These are phyloP conservation scores for Bullera alba DNA, from an alignment of 768 basidiomycete species.

Conservation along the genomic window DNA sequence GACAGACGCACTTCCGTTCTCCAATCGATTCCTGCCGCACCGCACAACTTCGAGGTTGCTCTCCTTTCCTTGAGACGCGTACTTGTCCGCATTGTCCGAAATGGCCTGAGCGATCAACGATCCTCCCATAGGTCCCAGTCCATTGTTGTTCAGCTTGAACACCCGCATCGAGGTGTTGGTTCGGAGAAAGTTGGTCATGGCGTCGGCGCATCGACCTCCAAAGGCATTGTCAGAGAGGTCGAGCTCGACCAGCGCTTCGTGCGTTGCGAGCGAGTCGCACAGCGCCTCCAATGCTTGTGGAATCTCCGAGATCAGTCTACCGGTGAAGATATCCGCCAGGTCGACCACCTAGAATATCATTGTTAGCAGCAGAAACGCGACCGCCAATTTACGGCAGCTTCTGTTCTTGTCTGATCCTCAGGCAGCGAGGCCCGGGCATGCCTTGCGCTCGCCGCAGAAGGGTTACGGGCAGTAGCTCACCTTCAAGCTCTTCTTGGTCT, in stretches of 20 bases:
- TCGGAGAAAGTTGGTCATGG: slow-evolving; percentile 82
- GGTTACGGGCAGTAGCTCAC: slow-evolving; percentile 49
- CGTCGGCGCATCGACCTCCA: slow-evolving; percentile 87
- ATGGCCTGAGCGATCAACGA: slow-evolving; percentile 76
- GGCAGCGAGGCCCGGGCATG: too few relatives aligned
- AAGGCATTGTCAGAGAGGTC: slow-evolving; percentile 95
- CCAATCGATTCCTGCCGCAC: slow-evolving; percentile 93
- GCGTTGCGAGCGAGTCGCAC: slow-evolving; percentile 76
- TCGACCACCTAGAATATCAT: slow-evolving; percentile 74
- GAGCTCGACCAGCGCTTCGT: slow-evolving; percentile 73
- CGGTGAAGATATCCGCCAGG: slow-evolving; percentile 96
- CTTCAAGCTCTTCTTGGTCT: slow-evolving; percentile 61
- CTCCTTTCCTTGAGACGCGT: slow-evolving; percentile 57
- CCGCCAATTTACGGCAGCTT: background rate
- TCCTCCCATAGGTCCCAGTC: slow-evolving; percentile 85
- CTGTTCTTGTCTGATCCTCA: background rate
- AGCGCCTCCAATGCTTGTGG: slow-evolving; percentile 79
- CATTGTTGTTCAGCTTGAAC: slow-evolving; percentile 92
- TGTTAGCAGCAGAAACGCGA: background rate
- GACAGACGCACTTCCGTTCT: slow-evolving; percentile 72
- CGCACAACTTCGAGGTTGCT: slow-evolving; percentile 73
- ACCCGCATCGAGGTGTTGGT: slow-evolving; percentile 73
- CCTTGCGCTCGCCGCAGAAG: too few relatives aligned
- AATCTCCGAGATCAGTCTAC: slow-evolving; percentile 90
- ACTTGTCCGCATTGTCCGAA: slow-evolving; percentile 63